phyloP scores from a whole-genome alignment of 306 rosid species.

The Lablab purpureus region DNA sequence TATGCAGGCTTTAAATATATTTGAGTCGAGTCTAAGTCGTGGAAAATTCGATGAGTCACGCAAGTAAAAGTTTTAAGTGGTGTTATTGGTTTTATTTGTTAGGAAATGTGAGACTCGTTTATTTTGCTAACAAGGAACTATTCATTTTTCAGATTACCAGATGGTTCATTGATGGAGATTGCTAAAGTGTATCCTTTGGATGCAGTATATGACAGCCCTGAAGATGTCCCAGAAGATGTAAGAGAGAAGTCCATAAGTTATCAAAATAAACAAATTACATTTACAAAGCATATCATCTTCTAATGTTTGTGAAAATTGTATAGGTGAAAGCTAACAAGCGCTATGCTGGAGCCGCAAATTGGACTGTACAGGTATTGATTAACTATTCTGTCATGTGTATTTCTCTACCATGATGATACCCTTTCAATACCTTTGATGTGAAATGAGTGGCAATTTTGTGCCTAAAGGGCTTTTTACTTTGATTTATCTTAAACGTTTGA shows the following conservation, averaged over 20 bases:
- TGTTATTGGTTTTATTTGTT: conserved; percentile 24
- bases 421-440: background rate
- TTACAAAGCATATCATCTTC: conserved; percentile 1
- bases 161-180: conserved; percentile 93
- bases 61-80: conserved; percentile 54
- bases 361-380: conserved; percentile 86
- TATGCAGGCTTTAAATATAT: conserved; percentile 88
- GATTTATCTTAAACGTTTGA: conserved; percentile 14
- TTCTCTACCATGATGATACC: background rate
- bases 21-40: conserved; percentile 90
- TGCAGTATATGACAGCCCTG: conserved; percentile 87
- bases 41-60: conserved; percentile 96
- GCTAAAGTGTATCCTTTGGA: conserved; percentile 92
- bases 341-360: conserved; percentile 87
- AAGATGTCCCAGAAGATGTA: conserved; percentile 98
- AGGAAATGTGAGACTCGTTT: conserved; percentile 3
- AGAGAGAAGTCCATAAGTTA: conserved; percentile 35
- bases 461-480: background rate
- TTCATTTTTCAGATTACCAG: conserved; percentile 71
- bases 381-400: conserved; percentile 3
- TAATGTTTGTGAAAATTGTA: conserved; percentile 28
- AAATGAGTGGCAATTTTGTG: background rate
- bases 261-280: background rate
- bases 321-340: conserved; percentile 90
- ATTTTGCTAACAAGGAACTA: conserved; percentile 39